phyloP scores from a whole-genome alignment of 148 eudicot genomes.

The Heliosperma pusillum region DNA sequence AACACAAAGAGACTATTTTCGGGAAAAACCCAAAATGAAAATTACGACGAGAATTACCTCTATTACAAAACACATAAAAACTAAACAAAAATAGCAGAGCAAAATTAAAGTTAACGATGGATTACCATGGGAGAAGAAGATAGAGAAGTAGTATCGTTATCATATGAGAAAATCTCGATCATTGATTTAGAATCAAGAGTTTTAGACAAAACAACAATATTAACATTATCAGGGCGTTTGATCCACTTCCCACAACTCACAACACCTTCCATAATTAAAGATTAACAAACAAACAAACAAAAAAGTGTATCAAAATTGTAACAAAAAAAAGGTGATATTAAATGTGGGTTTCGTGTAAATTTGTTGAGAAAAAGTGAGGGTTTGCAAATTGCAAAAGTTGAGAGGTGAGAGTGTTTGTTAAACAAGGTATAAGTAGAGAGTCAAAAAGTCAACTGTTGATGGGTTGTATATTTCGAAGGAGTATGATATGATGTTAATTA shows the following conservation, averaged over 20 bases:
- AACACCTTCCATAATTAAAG: conserved; percentile 31
- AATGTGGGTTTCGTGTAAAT: background rate
- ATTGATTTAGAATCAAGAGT: conserved; percentile 37
- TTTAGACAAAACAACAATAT: conserved; percentile 57
- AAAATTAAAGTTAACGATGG: background rate
- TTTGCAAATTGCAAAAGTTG: background rate
- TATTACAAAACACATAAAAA: background rate
- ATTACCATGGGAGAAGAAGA: conserved; percentile 68
- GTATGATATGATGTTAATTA: too few species aligned
- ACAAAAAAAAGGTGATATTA: too few species aligned
- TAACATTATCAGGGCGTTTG: conserved; percentile 78
- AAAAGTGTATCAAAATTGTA: background rate
- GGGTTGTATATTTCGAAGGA: background rate
- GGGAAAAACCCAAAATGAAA: too few species aligned
- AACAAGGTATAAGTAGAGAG: background rate
- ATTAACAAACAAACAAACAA: background rate
- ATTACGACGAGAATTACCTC: too few species aligned
- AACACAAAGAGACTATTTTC: too few species aligned
- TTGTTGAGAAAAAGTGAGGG: background rate
- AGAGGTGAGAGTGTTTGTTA: background rate
- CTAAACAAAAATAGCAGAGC: background rate
- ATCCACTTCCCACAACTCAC: conserved; percentile 80
- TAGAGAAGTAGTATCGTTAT: conserved; percentile 46
- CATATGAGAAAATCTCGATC: conserved; percentile 64
- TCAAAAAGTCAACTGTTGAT: background rate